Evolutionary conservation across 129 eudicot genomes (phyloP), one percentile per base, ranked within the genome.

Genomic region (Glebionis coronaria): DNA sequence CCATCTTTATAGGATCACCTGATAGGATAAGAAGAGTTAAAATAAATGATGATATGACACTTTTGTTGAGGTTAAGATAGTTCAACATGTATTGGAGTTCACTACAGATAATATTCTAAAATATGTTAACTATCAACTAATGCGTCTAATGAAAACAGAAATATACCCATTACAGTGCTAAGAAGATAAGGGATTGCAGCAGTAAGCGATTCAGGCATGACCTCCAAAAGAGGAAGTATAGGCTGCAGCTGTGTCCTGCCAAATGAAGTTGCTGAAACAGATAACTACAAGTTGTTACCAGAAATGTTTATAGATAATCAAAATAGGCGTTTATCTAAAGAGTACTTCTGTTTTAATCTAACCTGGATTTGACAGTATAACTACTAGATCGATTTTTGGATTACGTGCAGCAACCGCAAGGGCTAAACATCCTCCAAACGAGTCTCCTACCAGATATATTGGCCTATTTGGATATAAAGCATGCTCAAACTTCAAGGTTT

Each of bases 1-100:
- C 97, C 97, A 93, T 89, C 80, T 89, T 93, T 74, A 81, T 15
- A 35, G 95, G 97, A 69, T 93, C 97, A 68, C 99, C 98, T 93
- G 88, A 45, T 63, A 54, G 66, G 44, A 70, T 57, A 54, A 67
- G 50, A 68, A 61, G 42, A 57, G 16, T 57, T 40, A 42, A 38
- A 38, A 25, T 21, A 57, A 49, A 59, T 20, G 46, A 45, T 16
- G 46, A 35, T 8, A 54, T 35, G 51, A 68, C 25, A 12, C 35
- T 18, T 51, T 51, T 53, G 19, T 61, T 35, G 49, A 40, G 11
- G 23, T 25, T 31, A 50, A 28, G 59, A 10, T 27, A 49, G 11
- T 28, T 66, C 28, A 23, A 67, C 45, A 50, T 11, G 13, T 11
- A 47, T 66, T 50, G 25, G 47, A 35, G 49, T 38, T 35, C 18